phyloP scores from a whole-genome alignment of 2,329 filamentous ascomycete species.

The Cercospora canescens region DNA sequence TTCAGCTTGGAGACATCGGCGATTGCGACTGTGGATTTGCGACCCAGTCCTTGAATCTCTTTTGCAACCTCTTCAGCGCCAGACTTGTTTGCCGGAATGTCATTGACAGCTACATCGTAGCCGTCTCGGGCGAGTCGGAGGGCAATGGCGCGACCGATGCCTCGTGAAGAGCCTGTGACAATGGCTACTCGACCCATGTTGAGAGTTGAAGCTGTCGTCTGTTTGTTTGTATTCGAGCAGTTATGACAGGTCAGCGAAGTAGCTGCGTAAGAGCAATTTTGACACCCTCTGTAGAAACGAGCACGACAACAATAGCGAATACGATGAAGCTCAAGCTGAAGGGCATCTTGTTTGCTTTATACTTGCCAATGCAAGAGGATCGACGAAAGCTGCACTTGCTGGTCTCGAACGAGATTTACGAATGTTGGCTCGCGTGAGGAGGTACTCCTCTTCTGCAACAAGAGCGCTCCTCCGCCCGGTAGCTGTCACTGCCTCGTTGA shows the following conservation, averaged over 20 bases:
- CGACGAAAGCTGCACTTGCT: background rate
- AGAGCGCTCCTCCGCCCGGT: background rate
- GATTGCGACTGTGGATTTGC: slow-evolving; percentile 55
- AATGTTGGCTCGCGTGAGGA: slow-evolving; percentile 2
- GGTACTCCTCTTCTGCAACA: slow-evolving; percentile 2
- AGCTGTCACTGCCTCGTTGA: background rate
- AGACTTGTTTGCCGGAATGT: slow-evolving; percentile 55
- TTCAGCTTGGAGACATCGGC: slow-evolving; percentile 62
- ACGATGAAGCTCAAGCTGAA: background rate
- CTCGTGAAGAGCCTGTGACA: slow-evolving; percentile 38
- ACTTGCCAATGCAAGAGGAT: background rate
- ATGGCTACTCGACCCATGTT: slow-evolving; percentile 32
- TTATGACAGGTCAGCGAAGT: background rate
- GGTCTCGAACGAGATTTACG: background rate
- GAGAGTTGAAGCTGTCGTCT: background rate
- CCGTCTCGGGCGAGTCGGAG: slow-evolving; percentile 64
- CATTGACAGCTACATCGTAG: slow-evolving; percentile 67
- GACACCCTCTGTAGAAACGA: background rate
- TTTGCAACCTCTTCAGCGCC: slow-evolving; percentile 54
- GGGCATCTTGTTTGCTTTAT: background rate
- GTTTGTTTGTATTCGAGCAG: background rate
- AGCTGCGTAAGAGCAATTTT: background rate
- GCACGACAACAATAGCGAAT: background rate
- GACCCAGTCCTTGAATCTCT: slow-evolving; percentile 54
- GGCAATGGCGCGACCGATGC: slow-evolving; percentile 60